Evolutionary conservation across 208 protist genomes (phyloP).

Genomic region (Acanthamoeba triangularis): DNA sequence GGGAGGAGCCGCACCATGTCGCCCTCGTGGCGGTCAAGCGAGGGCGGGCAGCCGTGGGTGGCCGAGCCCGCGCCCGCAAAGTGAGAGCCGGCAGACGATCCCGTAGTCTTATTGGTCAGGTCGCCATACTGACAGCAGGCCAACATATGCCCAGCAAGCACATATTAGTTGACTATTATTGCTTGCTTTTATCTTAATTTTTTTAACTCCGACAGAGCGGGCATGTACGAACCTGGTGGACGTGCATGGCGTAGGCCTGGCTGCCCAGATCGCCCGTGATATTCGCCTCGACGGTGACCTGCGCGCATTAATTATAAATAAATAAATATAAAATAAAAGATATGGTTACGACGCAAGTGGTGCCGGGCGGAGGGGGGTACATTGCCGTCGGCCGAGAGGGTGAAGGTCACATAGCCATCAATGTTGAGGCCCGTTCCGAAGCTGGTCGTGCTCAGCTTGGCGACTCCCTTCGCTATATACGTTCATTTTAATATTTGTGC

Average conservation of each 20-base stretch:
- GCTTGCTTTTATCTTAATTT: too few species aligned
- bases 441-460: neutral
- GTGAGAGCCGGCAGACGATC: neutral
- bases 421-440: neutral
- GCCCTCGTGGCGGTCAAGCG: neutral
- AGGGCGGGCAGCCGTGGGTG: slow-evolving; percentile 4
- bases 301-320: neutral
- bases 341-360: neutral
- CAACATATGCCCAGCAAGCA: neutral
- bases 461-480: neutral
- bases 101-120: neutral
- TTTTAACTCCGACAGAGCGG: neutral
- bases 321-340: neutral
- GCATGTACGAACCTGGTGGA: neutral
- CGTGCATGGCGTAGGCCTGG: neutral
- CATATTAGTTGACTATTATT: neutral
- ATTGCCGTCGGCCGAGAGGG: neutral
- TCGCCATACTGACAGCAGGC: neutral
- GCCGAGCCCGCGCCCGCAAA: slow-evolving; percentile 7
- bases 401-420: neutral
- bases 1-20: neutral
- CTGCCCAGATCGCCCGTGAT: neutral
- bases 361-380: neutral
- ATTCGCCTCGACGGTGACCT: neutral
- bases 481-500: too few species aligned